Percentiles rank a stretch among this genome's conserved stretches.
phyloP scores from a whole-genome alignment of 2,329 filamentous ascomycete species.

The Aureobasidium sp. region DNA sequence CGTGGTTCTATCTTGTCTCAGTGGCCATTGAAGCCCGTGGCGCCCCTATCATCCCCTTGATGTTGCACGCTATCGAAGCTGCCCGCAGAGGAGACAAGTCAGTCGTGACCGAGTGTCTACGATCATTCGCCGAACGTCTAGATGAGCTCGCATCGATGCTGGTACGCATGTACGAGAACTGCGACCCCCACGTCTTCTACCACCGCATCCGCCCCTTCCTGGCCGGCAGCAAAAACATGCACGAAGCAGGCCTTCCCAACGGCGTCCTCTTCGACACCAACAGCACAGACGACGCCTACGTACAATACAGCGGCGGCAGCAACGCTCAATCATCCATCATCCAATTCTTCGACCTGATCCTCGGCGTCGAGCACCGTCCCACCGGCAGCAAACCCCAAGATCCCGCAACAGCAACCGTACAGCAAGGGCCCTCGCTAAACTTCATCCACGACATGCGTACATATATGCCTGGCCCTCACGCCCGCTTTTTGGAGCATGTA shows the following conservation, averaged over 20 bases:
- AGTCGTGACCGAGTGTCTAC: slow-evolving; percentile 71
- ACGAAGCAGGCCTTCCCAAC: slow-evolving; percentile 78
- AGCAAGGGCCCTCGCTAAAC: slow-evolving; percentile 54
- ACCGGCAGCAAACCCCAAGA: slow-evolving; percentile 59
- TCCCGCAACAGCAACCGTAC: slow-evolving; percentile 34
- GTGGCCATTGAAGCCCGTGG: slow-evolving; percentile 92
- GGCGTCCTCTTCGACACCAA: slow-evolving; percentile 82
- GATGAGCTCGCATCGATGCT: slow-evolving; percentile 76
- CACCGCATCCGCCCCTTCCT: slow-evolving; percentile 93
- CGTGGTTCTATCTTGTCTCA: slow-evolving; percentile 96
- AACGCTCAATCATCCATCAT: slow-evolving; percentile 96
- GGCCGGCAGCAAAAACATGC: slow-evolving; percentile 96
- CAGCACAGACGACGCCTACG: slow-evolving; percentile 51
- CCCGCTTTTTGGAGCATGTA: slow-evolving; percentile 79
- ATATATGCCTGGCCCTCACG: slow-evolving; percentile 94
- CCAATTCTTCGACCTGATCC: slow-evolving; percentile 90
- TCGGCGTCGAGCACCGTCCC: slow-evolving; percentile 83
- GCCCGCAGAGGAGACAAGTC: slow-evolving; percentile 61
- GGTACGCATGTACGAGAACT: slow-evolving; percentile 88
- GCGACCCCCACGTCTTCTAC: slow-evolving; percentile 92
- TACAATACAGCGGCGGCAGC: slow-evolving; percentile 86
- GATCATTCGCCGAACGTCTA: slow-evolving; percentile 74
- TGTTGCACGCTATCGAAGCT: slow-evolving; percentile 80
- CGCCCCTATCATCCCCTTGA: slow-evolving; percentile 76
- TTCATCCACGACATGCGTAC: slow-evolving; percentile 95